Evolutionary conservation across 208 protist species (phyloP), one percentile per base, ranked within the genome.

Genomic region (Leishmania lainsoni): DNA sequence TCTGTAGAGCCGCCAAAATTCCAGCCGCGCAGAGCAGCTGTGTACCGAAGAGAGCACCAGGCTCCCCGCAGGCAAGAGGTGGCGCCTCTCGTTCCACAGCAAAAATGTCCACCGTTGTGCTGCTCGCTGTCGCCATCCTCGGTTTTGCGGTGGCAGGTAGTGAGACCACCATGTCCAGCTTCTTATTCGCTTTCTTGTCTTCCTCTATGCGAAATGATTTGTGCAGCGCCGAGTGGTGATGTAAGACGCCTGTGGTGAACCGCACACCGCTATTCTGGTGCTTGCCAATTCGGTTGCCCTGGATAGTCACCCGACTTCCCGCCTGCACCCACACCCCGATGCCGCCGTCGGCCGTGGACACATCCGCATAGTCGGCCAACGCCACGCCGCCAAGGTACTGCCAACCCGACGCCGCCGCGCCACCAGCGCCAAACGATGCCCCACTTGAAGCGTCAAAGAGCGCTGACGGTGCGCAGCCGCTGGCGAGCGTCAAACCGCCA

Each of bases 271-370:
- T 56, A 76, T 95, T 89, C 26, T 65, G 73, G 79, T 97, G 85
- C 2, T 76, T 75, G 66, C 87, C 81, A 20, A 97, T 90, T 52
- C 79, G 52, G 83, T 89, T 95, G 22, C 78, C 84, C 5, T 63
- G 68, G 9, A 97, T 52, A 16, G 87, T 88, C 3, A 90, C 90
- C 76, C 88, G 88, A 61, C 90, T 94, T 56, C 90, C 93, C 12
- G 87, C 80, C 71, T 91, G 90, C 12, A 96, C 70, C 93, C 93
- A 97, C 29, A 89, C 92, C 10, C 94, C 94, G 14, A 97, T 81
- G 29, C 94, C 94, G 42, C 94, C 94, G 77, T 97, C 91, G 1
- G 91, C 85, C 0, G 84, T 86, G 84, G 88, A 93, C 10, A 92
- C 74, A 20, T 86, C 83, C n/a, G 90, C 86, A 69, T 91, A 93